phyloP scores from a whole-genome alignment of 192 early-diverging fungal species.

The Chytriomyces sp. region DNA sequence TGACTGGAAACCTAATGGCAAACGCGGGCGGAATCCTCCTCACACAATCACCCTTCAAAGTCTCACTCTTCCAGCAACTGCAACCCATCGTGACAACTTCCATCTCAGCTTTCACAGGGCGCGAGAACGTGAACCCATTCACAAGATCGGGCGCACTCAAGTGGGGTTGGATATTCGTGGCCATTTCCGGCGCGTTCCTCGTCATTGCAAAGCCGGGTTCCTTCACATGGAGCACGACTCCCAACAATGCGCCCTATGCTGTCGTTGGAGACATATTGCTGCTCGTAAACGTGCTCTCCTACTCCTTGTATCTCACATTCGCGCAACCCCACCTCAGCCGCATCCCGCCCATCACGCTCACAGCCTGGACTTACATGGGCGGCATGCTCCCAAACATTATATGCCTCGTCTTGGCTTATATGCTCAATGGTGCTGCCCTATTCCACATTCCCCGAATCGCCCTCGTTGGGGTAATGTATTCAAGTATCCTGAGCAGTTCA shows the following conservation, averaged over 20 bases:
- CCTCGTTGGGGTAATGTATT: not conserved
- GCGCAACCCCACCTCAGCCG: not conserved
- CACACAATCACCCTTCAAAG: slow-evolving; percentile 4
- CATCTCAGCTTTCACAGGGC: not conserved
- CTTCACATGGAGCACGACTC: no score
- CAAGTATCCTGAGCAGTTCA: not conserved
- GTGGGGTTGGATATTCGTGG: not conserved
- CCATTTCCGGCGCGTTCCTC: not conserved
- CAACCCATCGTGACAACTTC: not conserved
- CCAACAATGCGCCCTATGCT: not conserved
- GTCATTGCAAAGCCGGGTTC: not conserved
- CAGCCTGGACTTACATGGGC: not conserved
- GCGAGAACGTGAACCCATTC: not conserved
- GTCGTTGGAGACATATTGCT: not conserved
- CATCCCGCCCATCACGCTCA: not conserved
- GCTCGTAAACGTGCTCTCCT: not conserved
- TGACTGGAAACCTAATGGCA: not conserved
- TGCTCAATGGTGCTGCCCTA: not conserved
- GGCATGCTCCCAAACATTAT: not conserved
- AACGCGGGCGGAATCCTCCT: not conserved
- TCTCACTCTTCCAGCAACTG: slow-evolving; percentile 1
- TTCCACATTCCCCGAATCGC: not conserved
- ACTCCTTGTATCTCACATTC: not conserved
- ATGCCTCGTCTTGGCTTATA: not conserved
- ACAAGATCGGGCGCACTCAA: not conserved